These are phyloP conservation scores for Pythium apleroticum DNA, from an alignment of 352 stramenopile species.

Conservation along the genomic window DNA sequence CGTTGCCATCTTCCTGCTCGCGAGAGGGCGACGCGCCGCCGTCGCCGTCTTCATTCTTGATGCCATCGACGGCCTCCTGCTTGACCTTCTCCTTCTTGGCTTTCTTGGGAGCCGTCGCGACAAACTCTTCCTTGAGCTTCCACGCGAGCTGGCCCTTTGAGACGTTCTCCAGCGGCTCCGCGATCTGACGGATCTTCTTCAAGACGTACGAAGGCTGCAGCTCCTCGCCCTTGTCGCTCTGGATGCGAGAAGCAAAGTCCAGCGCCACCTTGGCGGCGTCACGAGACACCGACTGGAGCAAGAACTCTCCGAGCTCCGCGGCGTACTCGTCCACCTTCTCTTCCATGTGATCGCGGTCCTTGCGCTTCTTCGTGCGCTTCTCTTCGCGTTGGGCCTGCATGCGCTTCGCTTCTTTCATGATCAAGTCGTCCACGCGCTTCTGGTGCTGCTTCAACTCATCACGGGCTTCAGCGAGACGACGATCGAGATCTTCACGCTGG, in stretches of 20 bases:
- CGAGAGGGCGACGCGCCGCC: slow-evolving; percentile 4
- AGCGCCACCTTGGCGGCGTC: slow-evolving; percentile 40
- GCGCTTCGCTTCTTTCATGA: slow-evolving; percentile 87
- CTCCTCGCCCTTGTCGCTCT: slow-evolving; percentile 23
- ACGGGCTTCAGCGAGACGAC: slow-evolving; percentile 57
- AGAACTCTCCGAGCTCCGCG: slow-evolving; percentile 57
- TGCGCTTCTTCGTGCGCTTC: slow-evolving; percentile 81
- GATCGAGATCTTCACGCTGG: slow-evolving; percentile 72
- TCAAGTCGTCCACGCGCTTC: slow-evolving; percentile 76
- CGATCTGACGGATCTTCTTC: slow-evolving; percentile 40
- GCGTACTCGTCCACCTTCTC: slow-evolving; percentile 61
- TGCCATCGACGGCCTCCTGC: slow-evolving; percentile 13
- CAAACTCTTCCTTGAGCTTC: slow-evolving; percentile 30
- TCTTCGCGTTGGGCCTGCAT: slow-evolving; percentile 83
- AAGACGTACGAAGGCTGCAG: slow-evolving; percentile 37
- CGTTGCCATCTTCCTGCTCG: slow-evolving; percentile 3
- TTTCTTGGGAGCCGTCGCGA: slow-evolving; percentile 16
- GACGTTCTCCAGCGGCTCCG: slow-evolving; percentile 35
- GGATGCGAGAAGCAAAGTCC: slow-evolving; percentile 39
- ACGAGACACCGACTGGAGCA: slow-evolving; percentile 30
- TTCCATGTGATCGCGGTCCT: slow-evolving; percentile 67
- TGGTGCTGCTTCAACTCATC: slow-evolving; percentile 79
- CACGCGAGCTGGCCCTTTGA: slow-evolving; percentile 30
- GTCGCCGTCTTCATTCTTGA: slow-evolving; percentile 9
- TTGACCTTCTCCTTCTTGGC: slow-evolving; percentile 33